Evolutionary conservation across 257 asterid genomes (phyloP), one percentile per base, ranked within the genome.

Genomic region (Solanum raphanifolium): DNA sequence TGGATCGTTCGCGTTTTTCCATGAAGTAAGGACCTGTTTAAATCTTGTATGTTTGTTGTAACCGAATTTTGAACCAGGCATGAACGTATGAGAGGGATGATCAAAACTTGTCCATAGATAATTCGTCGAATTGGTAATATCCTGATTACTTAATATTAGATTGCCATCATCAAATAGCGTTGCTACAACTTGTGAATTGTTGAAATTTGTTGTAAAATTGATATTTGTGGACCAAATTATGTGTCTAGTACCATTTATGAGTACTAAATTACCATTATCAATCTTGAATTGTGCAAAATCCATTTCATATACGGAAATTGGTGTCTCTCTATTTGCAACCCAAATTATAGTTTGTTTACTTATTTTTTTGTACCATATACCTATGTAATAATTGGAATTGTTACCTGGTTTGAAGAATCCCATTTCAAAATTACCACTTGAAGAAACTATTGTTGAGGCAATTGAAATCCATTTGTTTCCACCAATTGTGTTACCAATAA

Each of bases 351-450:
- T 84, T 84, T 84, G 87, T 60, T 11, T 25, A 27, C 39, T 38
- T 34, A 84, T 2, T 2, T 36, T 38, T 1, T 62, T 84, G 62
- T 84, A 84, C 87, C 87, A 84, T 35, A 36, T 65, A 7, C 87
- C 87, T 65, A 69, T 69, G 79, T 84, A 84, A 43, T 84, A 84
- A 32, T 55, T 34, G 6, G 79, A 84, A 60, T 27, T 60, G 27
- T 84, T 65, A 60, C 87, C 87, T 41, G 78, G 79, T 23, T 29
- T 65, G 79, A 84, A 84, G 87, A 84, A 84, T 13, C 87, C 87
- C 79, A 84, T 9, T 66, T 84, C 87, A 62, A 84, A 84, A 35
- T 29, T 84, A 3, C 87, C 79, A 84, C 35, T 23, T 65, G 75
- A 15, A 2, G 87, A 84, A 69, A 38, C 87, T 35, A 84, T 18